phyloP scores from a whole-genome alignment of 2,329 filamentous ascomycete genomes.

The Truncatella angustata region DNA sequence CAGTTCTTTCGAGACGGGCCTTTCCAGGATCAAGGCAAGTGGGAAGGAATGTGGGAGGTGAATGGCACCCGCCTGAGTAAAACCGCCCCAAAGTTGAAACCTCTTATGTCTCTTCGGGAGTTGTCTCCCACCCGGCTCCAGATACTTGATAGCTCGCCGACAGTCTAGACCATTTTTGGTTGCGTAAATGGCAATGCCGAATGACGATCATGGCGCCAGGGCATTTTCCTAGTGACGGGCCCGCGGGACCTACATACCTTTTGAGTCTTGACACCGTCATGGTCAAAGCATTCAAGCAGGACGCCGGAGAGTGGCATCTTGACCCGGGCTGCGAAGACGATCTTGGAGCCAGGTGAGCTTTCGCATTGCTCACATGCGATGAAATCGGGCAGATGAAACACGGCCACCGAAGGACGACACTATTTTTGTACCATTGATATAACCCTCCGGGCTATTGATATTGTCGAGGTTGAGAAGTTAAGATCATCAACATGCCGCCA shows the following conservation, averaged over 20 bases:
- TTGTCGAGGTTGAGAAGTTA: not conserved
- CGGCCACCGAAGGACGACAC: not conserved
- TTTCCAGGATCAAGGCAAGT: not conserved
- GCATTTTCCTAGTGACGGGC: not conserved
- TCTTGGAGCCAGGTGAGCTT: too few species aligned
- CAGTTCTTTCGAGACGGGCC: not conserved
- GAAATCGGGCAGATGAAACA: constrained; percentile 7
- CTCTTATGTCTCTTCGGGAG: not conserved
- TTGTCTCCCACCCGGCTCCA: constrained; percentile 8
- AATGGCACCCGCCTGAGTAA: not conserved
- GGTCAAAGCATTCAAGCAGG: not conserved
- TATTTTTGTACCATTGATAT: constrained; percentile 9
- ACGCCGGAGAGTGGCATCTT: not conserved
- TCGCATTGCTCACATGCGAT: not conserved
- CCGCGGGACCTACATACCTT: not conserved
- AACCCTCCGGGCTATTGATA: not conserved
- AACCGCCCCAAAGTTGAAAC: constrained; percentile 8
- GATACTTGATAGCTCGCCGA: not conserved
- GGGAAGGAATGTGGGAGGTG: not conserved
- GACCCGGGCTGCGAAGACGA: not conserved
- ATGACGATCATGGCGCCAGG: constrained; percentile 1
- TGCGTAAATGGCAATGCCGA: not conserved
- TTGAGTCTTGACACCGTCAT: not conserved
- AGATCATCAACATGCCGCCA: not conserved
- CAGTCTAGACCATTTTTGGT: constrained; percentile 8